Percentiles rank a stretch among this genome's conserved stretches.
These are phyloP conservation scores for Cornus suecica DNA, from an alignment of 148 eudicot species.

Conservation along the genomic window DNA sequence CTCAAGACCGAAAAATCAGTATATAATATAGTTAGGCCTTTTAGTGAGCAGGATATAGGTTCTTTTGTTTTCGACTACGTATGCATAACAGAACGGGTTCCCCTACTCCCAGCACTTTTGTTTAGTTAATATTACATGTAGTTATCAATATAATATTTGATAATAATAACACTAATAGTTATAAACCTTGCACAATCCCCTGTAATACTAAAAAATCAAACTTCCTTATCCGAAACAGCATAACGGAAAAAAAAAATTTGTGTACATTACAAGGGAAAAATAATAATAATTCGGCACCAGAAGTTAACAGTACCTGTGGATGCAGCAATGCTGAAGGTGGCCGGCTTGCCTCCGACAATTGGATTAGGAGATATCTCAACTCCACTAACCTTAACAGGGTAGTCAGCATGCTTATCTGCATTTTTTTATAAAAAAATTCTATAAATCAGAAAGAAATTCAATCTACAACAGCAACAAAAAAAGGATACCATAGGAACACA, in stretches of 20 bases:
- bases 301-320: conserved; percentile 36
- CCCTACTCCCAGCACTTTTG: too few relatives aligned
- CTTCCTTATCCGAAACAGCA: background rate
- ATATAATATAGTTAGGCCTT: too few relatives aligned
- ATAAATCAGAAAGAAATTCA: background rate
- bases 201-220: too few relatives aligned
- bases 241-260: background rate
- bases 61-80: too few relatives aligned
- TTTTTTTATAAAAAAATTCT: conserved; percentile 9
- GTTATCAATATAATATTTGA: too few relatives aligned
- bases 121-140: too few relatives aligned
- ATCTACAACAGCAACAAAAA: background rate
- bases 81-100: too few relatives aligned
- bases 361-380: conserved; percentile 66
- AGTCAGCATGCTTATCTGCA: conserved; percentile 56
- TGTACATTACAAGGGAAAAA: background rate
- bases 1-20: too few relatives aligned
- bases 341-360: conserved; percentile 42
- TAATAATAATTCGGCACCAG: background rate
- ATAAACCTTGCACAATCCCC: too few relatives aligned
- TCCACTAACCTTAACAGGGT: conserved; percentile 55
- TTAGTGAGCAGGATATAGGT: too few relatives aligned
- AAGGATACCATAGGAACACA: background rate
- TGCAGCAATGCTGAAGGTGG: conserved; percentile 54
- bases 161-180: too few relatives aligned